phyloP scores from a whole-genome alignment of 2,329 filamentous ascomycete species.

The Emmonsiellopsis sp. region DNA sequence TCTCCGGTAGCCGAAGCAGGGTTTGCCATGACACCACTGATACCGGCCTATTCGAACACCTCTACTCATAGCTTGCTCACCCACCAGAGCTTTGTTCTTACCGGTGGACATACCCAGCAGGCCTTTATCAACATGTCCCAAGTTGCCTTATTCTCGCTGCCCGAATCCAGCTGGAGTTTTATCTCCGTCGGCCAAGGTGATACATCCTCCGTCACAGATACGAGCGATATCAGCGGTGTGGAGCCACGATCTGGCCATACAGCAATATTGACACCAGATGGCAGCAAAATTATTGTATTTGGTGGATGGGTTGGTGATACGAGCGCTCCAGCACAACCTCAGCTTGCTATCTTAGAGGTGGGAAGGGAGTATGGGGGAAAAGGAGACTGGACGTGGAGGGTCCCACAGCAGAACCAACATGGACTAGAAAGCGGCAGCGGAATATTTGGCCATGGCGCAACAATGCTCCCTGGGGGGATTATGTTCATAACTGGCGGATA shows the following conservation, averaged over 20 bases:
- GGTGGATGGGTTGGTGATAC: constrained; percentile 91
- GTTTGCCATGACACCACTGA: constrained; percentile 68
- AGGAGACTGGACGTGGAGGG: constrained; percentile 35
- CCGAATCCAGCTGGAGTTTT: constrained; percentile 80
- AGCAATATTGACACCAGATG: constrained; percentile 69
- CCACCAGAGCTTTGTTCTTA: constrained; percentile 66
- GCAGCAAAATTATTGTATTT: constrained; percentile 64
- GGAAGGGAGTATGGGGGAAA: constrained; percentile 58
- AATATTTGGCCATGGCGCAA: constrained; percentile 52
- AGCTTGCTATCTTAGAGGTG: constrained; percentile 67
- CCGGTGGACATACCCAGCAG: constrained; percentile 72
- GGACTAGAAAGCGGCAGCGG: constrained; percentile 37
- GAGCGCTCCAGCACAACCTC: constrained; percentile 65
- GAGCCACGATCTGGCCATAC: constrained; percentile 86
- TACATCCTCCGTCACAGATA: constrained; percentile 47
- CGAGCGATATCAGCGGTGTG: constrained; percentile 42
- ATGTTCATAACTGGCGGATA: constrained; percentile 55
- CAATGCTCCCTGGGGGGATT: constrained; percentile 51
- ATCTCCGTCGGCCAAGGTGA: constrained; percentile 50
- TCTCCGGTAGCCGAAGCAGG: constrained; percentile 74
- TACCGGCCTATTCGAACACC: constrained; percentile 59
- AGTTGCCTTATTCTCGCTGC: constrained; percentile 75
- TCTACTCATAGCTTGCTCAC: constrained; percentile 55
- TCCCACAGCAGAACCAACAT: constrained; percentile 27
- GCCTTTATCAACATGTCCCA: constrained; percentile 95